Percentiles rank a stretch among this genome's conserved stretches.
Conservation (phyloP, 306 rosid genomes). For the Trifolium subterraneum region DNA sequence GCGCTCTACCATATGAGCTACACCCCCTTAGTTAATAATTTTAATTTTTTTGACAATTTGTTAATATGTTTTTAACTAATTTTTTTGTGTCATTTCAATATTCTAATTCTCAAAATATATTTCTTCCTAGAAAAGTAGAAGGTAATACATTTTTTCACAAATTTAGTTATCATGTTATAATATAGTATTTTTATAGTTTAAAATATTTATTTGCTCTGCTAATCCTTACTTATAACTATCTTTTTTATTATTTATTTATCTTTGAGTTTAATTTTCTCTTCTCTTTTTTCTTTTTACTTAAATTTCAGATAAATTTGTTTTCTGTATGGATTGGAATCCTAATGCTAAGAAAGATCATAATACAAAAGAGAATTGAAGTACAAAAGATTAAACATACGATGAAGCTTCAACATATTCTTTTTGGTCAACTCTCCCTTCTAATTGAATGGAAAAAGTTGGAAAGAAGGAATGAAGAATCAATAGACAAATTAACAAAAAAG, state of each 20-base stretch:
- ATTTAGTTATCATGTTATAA: too few relatives aligned
- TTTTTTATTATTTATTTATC: background rate
- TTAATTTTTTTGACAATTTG: too few relatives aligned
- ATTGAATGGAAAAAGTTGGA: constrained; percentile 69
- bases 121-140: too few relatives aligned
- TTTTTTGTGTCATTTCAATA: background rate
- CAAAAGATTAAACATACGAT: constrained; percentile 53
- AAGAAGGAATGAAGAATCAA: constrained; percentile 63
- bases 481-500: constrained; percentile 52
- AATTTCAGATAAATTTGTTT: constrained; percentile 62
- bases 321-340: constrained; percentile 56
- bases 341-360: constrained; percentile 51
- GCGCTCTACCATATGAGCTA: constrained; percentile 97
- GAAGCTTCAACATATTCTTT: constrained; percentile 54
- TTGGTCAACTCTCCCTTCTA: constrained; percentile 60
- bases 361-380: constrained; percentile 56
- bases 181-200: background rate
- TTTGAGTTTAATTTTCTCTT: background rate
- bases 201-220: too few relatives aligned
- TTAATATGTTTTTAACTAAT: background rate
- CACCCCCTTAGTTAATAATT: constrained; percentile 52
- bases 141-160: background rate
- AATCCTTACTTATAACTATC: too few relatives aligned
- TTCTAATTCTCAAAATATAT: too few relatives aligned
- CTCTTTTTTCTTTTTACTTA: too few relatives aligned